Conservation (phyloP, 2,329 filamentous ascomycete genomes). For the Blastomyces gilchristii region DNA sequence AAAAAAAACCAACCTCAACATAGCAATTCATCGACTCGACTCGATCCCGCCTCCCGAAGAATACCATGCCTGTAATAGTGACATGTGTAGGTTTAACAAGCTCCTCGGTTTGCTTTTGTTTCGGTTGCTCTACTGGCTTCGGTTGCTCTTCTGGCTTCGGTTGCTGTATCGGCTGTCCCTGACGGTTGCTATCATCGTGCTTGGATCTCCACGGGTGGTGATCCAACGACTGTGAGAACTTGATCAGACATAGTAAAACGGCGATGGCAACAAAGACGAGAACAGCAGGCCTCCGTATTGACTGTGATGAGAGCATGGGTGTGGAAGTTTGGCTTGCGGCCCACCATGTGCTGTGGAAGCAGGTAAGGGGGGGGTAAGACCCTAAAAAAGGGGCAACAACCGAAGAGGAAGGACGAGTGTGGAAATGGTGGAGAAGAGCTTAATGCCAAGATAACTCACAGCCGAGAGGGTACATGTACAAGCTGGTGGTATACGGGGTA, state of each 20-base stretch:
- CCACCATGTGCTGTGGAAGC: not conserved
- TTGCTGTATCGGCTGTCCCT: not conserved
- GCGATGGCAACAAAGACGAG: not conserved
- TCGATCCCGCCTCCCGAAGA: conserved; percentile 10
- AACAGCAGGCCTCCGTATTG: conserved; percentile 1
- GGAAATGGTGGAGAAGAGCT: not conserved
- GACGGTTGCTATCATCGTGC: not conserved
- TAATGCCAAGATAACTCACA: not conserved
- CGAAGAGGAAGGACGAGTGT: too few species aligned
- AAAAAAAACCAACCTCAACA: conserved; percentile 8
- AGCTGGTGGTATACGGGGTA: not conserved
- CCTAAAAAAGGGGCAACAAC: not conserved
- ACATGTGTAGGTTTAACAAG: conserved; percentile 10
- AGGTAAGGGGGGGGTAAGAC: not conserved
- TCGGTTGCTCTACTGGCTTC: not conserved
- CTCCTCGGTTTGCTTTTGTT: not conserved
- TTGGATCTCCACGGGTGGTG: not conserved
- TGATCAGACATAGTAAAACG: not conserved
- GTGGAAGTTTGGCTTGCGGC: not conserved
- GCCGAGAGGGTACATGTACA: not conserved
- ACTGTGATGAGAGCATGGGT: not conserved
- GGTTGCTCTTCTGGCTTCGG: not conserved
- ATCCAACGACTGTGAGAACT: not conserved
- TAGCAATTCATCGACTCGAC: conserved; percentile 11
- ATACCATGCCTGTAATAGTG: conserved; percentile 11